Percentiles rank a stretch among this genome's conserved stretches.
phyloP scores from a whole-genome alignment of 2,329 filamentous ascomycete species.

The Pyrenochaeta sp. region DNA sequence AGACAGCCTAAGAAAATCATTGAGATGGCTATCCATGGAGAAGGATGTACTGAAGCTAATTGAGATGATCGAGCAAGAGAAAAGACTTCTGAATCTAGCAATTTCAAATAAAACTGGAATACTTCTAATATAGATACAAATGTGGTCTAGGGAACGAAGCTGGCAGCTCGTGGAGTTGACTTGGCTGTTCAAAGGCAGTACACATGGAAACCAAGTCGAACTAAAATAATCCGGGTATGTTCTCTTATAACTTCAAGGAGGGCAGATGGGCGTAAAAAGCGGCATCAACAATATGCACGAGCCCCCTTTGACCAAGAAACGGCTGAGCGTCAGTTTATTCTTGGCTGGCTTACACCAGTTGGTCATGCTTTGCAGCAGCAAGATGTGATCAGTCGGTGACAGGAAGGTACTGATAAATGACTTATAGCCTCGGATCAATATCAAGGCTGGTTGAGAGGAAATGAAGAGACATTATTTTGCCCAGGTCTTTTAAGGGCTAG shows the following conservation, averaged over 20 bases:
- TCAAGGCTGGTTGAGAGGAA: constrained; percentile 16
- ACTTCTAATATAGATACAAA: constrained; percentile 2
- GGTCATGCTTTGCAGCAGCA: constrained; percentile 22
- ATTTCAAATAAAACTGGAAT: constrained; percentile 1
- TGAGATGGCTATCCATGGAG: constrained; percentile 30
- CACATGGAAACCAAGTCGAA: background rate
- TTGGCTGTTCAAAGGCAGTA: background rate
- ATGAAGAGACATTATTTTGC: constrained; percentile 29
- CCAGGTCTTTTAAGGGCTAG: constrained; percentile 35
- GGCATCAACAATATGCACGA: background rate
- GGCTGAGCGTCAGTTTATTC: constrained; percentile 1
- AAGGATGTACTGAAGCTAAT: constrained; percentile 23
- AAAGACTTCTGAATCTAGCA: constrained; percentile 5
- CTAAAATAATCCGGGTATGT: background rate
- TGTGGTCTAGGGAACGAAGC: background rate
- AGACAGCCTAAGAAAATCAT: constrained; percentile 2
- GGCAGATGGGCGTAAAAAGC: background rate
- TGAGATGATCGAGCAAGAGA: constrained; percentile 10
- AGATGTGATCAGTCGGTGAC: constrained; percentile 15
- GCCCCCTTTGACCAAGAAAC: background rate
- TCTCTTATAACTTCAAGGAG: background rate
- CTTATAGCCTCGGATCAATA: constrained; percentile 20
- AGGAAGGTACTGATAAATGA: constrained; percentile 31
- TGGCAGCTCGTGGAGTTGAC: constrained; percentile 2
- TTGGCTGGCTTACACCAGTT: constrained; percentile 19